Percentiles rank a stretch among this genome's conserved stretches.
Conservation (phyloP, 2,329 filamentous ascomycete species). For the Beauveria scarabaeidicola region DNA sequence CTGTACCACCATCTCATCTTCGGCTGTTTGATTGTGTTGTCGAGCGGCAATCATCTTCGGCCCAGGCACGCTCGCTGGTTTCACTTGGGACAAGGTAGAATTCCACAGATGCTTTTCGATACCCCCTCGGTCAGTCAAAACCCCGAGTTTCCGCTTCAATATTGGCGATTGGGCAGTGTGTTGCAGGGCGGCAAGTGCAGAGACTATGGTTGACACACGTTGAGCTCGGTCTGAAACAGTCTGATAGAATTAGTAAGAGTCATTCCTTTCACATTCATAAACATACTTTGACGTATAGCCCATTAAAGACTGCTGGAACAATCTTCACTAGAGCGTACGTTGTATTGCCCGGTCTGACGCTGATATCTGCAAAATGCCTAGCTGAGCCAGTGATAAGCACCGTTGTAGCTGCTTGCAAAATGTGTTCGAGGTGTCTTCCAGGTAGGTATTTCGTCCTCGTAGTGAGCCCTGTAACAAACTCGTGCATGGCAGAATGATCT, state of each 20-base stretch:
- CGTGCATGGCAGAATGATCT: background rate
- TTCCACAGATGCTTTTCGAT: background rate
- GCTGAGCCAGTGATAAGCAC: slow-evolving; percentile 20
- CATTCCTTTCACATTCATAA: too few species aligned
- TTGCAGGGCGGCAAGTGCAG: slow-evolving; percentile 24
- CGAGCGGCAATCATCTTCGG: background rate
- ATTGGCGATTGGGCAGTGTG: slow-evolving; percentile 25
- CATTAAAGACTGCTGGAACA: slow-evolving; percentile 28
- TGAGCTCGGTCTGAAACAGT: slow-evolving; percentile 19
- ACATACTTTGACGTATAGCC: slow-evolving; percentile 27
- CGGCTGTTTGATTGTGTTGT: background rate
- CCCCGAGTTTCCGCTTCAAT: slow-evolving; percentile 22
- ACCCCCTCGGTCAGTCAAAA: slow-evolving; percentile 3
- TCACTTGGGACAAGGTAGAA: background rate
- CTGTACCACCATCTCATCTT: background rate
- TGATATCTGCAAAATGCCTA: slow-evolving; percentile 17
- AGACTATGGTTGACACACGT: slow-evolving; percentile 21
- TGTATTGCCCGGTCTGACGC: slow-evolving; percentile 12
- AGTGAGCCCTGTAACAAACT: background rate
- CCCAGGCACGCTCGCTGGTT: background rate
- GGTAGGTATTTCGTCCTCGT: background rate
- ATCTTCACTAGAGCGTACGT: slow-evolving; percentile 20
- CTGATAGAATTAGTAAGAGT: slow-evolving; percentile 12
- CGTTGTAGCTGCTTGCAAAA: slow-evolving; percentile 18
- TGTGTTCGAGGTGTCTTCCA: background rate